Evolutionary conservation across 2,329 filamentous ascomycete species (phyloP), one percentile per base, ranked within the genome.

Genomic region (Epichloe gansuensis): DNA sequence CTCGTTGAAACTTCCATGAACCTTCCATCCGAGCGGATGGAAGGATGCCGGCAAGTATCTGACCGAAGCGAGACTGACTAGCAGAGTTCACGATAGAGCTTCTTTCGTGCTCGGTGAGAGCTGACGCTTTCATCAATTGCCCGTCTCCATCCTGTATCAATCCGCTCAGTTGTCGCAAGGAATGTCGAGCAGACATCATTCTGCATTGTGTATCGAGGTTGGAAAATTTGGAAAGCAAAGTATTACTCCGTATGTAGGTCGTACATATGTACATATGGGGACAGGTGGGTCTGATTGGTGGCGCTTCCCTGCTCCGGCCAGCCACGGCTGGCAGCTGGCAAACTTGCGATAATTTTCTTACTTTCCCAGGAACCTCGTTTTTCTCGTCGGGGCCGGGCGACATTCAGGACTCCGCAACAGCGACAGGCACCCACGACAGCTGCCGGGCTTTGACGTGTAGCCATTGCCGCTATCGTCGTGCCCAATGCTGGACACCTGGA

Each of bases 401-500:
- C 25, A 31, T 25, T 35, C 13, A 23, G 4, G 9, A 21, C 49
- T 38, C 23, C 11, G 31, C 46, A 17, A 37, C 25, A 3, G 43
- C 41, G 42, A 46, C 42, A 23, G 12, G 17, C 25, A 39, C 23
- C 47, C 47, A 35, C 39, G 47, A 53, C n/a, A 50, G 39, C 41
- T 52, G 23, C 42, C 34, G 21, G 25, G 15, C 34, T 42, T 15
- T 48, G 48, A 48, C 15, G 41, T 38, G 6, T 31, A 55, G 59
- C 53, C 51, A 54, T 49, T 45, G 48, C 39, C 50, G 37, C 43
- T 44, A 43, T 50, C 49, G 47, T 37, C 51, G 37, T 46, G 51
- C 48, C 53, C 56, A 50, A 56, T 54, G 55, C 44, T 54, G 51
- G 47, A 48, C 41, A 21, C 41, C 49, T 39, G 37, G 46, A 38